A percentile compares a stretch with the other conserved stretches of the same genome.
phyloP scores from a whole-genome alignment of 257 asterid species.

The Ilex aquifolium region DNA sequence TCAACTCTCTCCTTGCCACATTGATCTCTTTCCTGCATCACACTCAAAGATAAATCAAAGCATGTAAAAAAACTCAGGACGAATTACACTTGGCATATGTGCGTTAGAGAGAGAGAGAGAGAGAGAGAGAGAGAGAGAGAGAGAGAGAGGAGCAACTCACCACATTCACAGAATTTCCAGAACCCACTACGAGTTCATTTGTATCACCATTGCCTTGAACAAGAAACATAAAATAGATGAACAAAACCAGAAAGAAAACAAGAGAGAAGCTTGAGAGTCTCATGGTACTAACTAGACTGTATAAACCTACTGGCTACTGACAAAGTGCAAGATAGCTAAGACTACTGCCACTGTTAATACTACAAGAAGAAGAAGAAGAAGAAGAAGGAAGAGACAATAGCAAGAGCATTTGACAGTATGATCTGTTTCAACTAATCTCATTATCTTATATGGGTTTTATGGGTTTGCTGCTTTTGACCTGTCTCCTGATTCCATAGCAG shows the following conservation, averaged over 20 bases:
- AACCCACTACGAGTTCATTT: neutral
- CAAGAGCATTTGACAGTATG: neutral
- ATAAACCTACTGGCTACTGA: no score
- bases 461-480: conserved; percentile 21
- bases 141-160: neutral
- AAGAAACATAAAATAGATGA: neutral
- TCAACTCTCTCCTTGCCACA: conserved; percentile 1
- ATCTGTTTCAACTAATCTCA: neutral
- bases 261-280: neutral
- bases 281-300: neutral
- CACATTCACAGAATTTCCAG: conserved; percentile 1
- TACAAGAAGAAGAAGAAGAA: neutral
- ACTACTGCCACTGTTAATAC: neutral
- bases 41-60: neutral
- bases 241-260: neutral
- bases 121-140: neutral
- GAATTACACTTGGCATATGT: no score
- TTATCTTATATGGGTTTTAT: neutral
- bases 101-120: no score
- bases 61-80: no score
- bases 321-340: no score
- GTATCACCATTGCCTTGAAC: neutral
- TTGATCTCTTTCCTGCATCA: conserved; percentile 24
- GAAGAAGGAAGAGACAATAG: neutral
- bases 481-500: conserved; percentile 45